Base-by-base conservation (phyloP, 1,284 basidiomycete species). In the Ustilago sp. region DNA sequence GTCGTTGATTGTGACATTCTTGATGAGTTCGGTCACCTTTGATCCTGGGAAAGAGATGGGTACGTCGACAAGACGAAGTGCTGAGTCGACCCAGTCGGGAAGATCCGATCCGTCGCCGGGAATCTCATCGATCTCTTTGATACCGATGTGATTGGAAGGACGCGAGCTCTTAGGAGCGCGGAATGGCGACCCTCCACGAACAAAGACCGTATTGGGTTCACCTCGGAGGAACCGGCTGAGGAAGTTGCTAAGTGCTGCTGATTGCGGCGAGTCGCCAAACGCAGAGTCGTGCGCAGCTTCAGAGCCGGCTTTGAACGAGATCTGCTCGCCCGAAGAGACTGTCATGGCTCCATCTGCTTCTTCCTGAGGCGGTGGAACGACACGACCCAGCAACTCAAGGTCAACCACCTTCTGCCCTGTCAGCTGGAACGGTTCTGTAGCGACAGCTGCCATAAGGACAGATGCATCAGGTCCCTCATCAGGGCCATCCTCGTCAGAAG, bases 41-140 rank as follows among this genome's bases (percentile, higher is more conserved):
- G 73, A 74, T 1, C 82, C 82, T 2, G 82, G 82, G 69, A 83
- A 83, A n/a, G 69, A 72, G 66, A 82, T 81, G 36, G 82, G 80
- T 12, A 83, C 23, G 34, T 80, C 73, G 28, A 83, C 50, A 13
- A 79, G 50, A 9, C 80, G 71, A 3, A 83, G 75, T 17, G 79
- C 73, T 19, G 72, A 73, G 48, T 80, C 74, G 48, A 83, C 74
- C 82, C 82, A 83, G 31, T 63, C 74, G 3, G 82, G 82, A 36
- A 83, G 68, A 12, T 67, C 59, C 31, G 79, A 81, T 0, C 80
- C 79, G 2, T 67, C 69, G 43, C 81, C 81, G 3, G 79, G 79
- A 8, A 81, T 61, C 43, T 65, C 67, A 9, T 58, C 64, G 28
- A 56, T 43, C 4, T 17, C 45, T 13, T 61, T 47, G 13, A 28